Base-by-base conservation (phyloP, 1,139 yeast species). In the Casaregolazyma lundiana region DNA sequence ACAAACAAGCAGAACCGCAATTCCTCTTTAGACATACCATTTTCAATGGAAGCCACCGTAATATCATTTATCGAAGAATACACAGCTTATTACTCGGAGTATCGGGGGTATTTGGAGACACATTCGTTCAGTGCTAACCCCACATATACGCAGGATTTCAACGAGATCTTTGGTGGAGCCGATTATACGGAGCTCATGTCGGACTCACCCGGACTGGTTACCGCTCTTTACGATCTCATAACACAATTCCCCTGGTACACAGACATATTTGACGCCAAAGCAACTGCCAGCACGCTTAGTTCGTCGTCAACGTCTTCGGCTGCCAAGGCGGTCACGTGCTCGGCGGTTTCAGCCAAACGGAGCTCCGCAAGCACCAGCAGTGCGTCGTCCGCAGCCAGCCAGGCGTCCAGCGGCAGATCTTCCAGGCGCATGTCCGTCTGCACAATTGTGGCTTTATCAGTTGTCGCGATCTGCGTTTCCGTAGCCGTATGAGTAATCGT, bases 191-290 rank as follows among this genome's bases (percentile, higher is more conserved):
- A 47, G 8, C 43, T 48, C 7, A 38, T 52, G 22, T 39, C 38
- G 7, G 41, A 22, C 6, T 48, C 50, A 22, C 47, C 46, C 13
- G 52, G 43, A 6, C 35, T 52, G n/a, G 52, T 48, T 8, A 46
- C 55, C 8, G 53, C 45, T 7, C 41, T 50, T 41, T 52, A 52
- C 43, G 42, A 45, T 19, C 43, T 52, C 35, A 48, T 45, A 34
- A 52, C 52, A 8, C 50, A 50, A 35, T 43, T 52, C 30, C 55
- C 55, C 2, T 52, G 55, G 55, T 52, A 48, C 37, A 38, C 45
- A 21, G 39, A 16, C 9, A 35, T n/a, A 26, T 42, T 30, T 17
- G 19, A 35, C 15, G 15, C 22, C 8, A 38, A 17, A 13, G 19
- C 24, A 16, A 39, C 26, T 26, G 21, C 8, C 13, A 26, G 15